Evolutionary conservation across 768 basidiomycete species (phyloP), one percentile per base, ranked within the genome.

Genomic region (Xerocomus potaroensis): DNA sequence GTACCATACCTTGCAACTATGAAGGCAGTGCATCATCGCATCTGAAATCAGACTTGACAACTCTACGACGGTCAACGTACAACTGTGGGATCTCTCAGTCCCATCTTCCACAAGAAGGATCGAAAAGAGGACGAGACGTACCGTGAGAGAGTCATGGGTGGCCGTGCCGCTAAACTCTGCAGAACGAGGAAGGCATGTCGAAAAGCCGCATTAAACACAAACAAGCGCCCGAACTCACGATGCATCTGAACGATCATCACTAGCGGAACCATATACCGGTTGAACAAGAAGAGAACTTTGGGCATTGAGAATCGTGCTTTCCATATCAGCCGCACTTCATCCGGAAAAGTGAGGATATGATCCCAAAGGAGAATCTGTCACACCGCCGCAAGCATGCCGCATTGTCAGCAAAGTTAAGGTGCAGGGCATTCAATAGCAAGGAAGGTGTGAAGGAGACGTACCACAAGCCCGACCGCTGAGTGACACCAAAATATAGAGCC

Each of bases 271-370:
- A 48, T 5, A 41, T 70, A 71, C 14, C 68, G 68, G 43, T 66
- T 61, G 23, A 68, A 47, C 26, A 70, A 35, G 51, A 69, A 69
- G 15, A 70, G 37, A 16, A 60, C 45, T 31, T 71, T 70, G 33
- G 65, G 58, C 8, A 56, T 26, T 11, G 66, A 60, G 3, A 47
- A 37, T 16, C 16, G 53, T 1, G 69, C 65, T 3, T 23, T 53
- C 69, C 69, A 70, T 23, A 70, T 56, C 18, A 64, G 43, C 41
- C 44, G 33, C 11, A 69, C 64, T 56, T 70, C 68, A 18, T 68
- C 66, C 12, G 50, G 41, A 23, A 69, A 53, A 0, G 69, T 70
- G 32, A 69, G 49, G 36, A 65, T 22, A 27, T 69, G 63, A 39
- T 69, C 68, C 55, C 66, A 70, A 19, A 68, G 47, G 9, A 68